Evolutionary conservation across 176 grass and related monocot genomes (phyloP), one percentile per base, ranked within the genome.

Genomic region (Bonia amplexicaulis): DNA sequence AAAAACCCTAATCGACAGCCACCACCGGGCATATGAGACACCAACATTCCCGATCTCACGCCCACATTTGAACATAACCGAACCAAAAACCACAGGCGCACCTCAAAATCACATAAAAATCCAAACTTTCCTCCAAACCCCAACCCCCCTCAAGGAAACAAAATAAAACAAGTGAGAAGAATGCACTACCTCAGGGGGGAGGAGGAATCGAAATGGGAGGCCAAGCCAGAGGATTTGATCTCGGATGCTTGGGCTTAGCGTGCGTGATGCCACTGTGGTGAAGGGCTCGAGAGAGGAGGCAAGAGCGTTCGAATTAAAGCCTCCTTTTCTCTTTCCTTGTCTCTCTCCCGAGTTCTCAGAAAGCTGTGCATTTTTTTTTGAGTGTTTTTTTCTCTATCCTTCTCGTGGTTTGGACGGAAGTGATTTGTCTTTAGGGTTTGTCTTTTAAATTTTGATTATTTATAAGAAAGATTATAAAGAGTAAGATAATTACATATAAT

Each of bases 291-390:
- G 88, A 83, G 70, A 64, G 55, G 87, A 89, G 80, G 82, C 65
- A 78, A 84, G 19, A 74, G 85, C 89, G 89, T 98, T 95, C 93
- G 93, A 95, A 98, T 92, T 93, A 95, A 98, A 98, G 95, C 73
- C 16, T 46, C 54, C 45, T 29, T 55, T 15, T 27, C 47, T 69
- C 47, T 76, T 37, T 70, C 14, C 16, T 33, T 20, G 0, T 44
- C 67, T 73, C 70, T 49, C 23, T 29, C 64, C 68, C 80, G 73
- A 67, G 63, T 79, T 85, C 78, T 29, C 47, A 22, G 19, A 22
- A 57, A 22, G 7, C 7, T 22, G 9, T 3, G 53, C 19, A 22
- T 57, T 7, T 9, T 57, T 31, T 33, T 9, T 81, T 54, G 0
- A 15, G 5, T 17, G 14, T 42, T 63, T 39, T 66, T 40, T 6